Conservation (phyloP, 2,329 filamentous ascomycete species). For the Mycosphaerella sp. region DNA sequence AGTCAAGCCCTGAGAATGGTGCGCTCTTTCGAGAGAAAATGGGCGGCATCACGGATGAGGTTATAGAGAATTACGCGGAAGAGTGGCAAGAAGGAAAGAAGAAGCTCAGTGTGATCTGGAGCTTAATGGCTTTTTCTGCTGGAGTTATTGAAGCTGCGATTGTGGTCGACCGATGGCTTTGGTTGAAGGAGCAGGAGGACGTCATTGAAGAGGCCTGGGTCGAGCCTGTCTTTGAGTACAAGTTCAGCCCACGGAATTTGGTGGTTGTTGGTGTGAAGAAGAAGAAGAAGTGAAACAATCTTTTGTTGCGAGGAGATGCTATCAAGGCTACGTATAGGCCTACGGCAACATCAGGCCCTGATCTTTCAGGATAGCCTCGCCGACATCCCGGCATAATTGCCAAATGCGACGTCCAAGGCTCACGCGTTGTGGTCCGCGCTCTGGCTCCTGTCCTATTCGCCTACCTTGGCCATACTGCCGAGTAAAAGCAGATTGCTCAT, state of each 20-base stretch:
- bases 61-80: conserved; percentile 65
- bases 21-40: conserved; percentile 59
- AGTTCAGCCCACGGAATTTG: conserved; percentile 77
- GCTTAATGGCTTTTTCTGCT: conserved; percentile 91
- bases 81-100: conserved; percentile 62
- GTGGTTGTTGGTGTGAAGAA: conserved; percentile 87
- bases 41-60: conserved; percentile 63
- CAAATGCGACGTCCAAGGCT: neutral
- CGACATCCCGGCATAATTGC: neutral
- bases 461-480: neutral
- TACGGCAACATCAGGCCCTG: neutral
- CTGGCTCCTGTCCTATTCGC: neutral
- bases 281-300: neutral
- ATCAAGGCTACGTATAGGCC: too few relatives aligned
- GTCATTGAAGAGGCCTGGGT: conserved; percentile 71
- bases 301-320: neutral
- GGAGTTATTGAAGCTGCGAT: conserved; percentile 84
- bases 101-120: conserved; percentile 84
- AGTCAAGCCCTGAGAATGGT: conserved; percentile 54
- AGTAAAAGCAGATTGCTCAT: neutral
- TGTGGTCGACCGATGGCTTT: conserved; percentile 84
- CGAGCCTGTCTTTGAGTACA: conserved; percentile 86
- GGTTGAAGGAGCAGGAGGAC: conserved; percentile 68
- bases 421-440: neutral
- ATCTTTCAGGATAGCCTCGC: conserved; percentile 1